Base-by-base conservation (phyloP, 2,329 filamentous ascomycete genomes). In the Zasmidium cellare region DNA sequence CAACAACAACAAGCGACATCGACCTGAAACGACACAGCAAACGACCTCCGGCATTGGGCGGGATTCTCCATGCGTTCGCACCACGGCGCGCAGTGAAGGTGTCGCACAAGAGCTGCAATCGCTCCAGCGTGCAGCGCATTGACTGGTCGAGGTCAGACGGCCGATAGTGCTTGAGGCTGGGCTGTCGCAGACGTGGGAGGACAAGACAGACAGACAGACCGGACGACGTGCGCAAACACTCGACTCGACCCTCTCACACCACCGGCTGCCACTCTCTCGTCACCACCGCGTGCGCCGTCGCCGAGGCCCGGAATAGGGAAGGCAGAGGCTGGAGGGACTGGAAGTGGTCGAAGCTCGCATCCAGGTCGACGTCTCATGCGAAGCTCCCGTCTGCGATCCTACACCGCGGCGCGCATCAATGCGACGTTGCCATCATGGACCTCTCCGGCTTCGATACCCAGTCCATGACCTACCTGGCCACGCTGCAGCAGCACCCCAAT, bases 381-480 rank as follows among this genome's bases (percentile, higher is more conserved):
- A 51, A 62, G 47, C 45, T 60, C 20, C 31, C 50, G 19, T 19
- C 48, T 45, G 52, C 58, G 18, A 60, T 57, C 53, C 59, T 56
- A 51, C 55, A 23, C 35, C 31, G 38, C 49, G 51, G 53, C 35
- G 52, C 46, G 62, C 54, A 58, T 56, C 46, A 53, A 64, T 64
- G 63, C 62, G 57, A 58, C 58, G 57, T 55, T 56, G 64, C 66
- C 55, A 59, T 25, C 55, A 67, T 69, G 64, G 64, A 70, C 51
- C 56, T 62, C 53, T 62, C 66, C 9, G 60, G 66, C 51, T 70
- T 71, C 63, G 69, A 71, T 53, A 64, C 69, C 50, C 63, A 67
- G 38, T 70, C 69, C 47, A 85, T 87, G 84, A 82, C 82, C 67
- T 87, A 86, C 68, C 74, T 86, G 73, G 79, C 81, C 56, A 81